Evolutionary conservation across 345 rosid species (phyloP), one percentile per base, ranked within the genome.

Genomic region (Schrenkiella parvula): DNA sequence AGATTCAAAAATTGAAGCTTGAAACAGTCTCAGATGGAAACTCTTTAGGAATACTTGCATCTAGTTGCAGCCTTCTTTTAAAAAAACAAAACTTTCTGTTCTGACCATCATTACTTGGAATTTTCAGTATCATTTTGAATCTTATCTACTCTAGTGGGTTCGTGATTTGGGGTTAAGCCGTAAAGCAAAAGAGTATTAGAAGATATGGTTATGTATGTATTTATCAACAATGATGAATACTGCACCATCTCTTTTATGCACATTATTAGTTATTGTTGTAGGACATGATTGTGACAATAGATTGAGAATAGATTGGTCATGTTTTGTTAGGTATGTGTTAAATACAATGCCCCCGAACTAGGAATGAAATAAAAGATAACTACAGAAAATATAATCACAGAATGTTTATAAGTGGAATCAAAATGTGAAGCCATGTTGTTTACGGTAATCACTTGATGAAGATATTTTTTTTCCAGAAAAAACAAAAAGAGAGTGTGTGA

Each of bases 301-400:
- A 73, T 54, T 21, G 70, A 63, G 37, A 42, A 63, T 64, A 35
- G 28, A 29, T 59, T 67, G 64, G 66, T 43, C 69, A 75, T 75
- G 69, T 51, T 32, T 19, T 73, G 63, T 68, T 75, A 51, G 79
- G 63, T 67, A 23, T 68, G 68, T 51, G 60, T 32, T 75, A 15
- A 75, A 51, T 59, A 46, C 41, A n/a, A 8, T 60, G 60, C 21
- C 66, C 32, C 46, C 58, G n/a, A 57, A 65, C 60, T 37, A 58
- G 39, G 39, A 59, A 58, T 31, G 12, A n/a, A 50, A 13, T 13
- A 13, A 65, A 64, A 35, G 7, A 4, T 23, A 73, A 35, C 13
- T 34, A 50, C 9, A 18, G 5, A 54, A 17, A 15, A 18, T 38
- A 26, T 2, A 29, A 21, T 55, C 42, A 25, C 21, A 38, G 52